phyloP scores from a whole-genome alignment of 768 basidiomycete species.

The Podaxis pistillaris region DNA sequence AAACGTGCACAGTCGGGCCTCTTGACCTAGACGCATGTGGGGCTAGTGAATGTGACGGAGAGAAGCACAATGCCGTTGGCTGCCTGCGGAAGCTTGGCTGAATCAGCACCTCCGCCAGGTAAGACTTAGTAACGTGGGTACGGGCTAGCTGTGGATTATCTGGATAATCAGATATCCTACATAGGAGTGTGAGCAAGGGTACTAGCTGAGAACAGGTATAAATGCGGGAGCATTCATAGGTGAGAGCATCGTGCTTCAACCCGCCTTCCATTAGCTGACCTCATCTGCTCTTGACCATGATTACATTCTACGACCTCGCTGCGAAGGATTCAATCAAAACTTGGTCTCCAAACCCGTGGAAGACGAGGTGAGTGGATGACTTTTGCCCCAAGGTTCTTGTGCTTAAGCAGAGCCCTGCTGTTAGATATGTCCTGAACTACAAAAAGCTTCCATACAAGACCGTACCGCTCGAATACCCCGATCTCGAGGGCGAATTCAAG shows the following conservation, averaged over 20 bases:
- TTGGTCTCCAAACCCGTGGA: constrained; percentile 33
- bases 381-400: background rate
- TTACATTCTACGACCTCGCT: constrained; percentile 38
- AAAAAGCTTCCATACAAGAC: constrained; percentile 42
- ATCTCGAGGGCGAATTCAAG: constrained; percentile 37
- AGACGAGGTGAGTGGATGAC: constrained; percentile 24
- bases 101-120: background rate
- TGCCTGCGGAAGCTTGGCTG: background rate
- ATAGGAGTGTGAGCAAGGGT: background rate
- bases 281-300: constrained; percentile 15
- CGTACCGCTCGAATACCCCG: constrained; percentile 50
- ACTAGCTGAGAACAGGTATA: background rate
- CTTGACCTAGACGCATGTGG: background rate
- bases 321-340: constrained; percentile 21
- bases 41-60: background rate
- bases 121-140: background rate
- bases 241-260: background rate
- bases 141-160: background rate
- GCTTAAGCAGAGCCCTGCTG: background rate
- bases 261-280: no score
- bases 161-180: background rate
- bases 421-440: constrained; percentile 33
- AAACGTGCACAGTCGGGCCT: background rate
- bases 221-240: background rate
- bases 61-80: background rate